Conservation (phyloP, 2,329 filamentous ascomycete species). For the Gyromitra esculenta region DNA sequence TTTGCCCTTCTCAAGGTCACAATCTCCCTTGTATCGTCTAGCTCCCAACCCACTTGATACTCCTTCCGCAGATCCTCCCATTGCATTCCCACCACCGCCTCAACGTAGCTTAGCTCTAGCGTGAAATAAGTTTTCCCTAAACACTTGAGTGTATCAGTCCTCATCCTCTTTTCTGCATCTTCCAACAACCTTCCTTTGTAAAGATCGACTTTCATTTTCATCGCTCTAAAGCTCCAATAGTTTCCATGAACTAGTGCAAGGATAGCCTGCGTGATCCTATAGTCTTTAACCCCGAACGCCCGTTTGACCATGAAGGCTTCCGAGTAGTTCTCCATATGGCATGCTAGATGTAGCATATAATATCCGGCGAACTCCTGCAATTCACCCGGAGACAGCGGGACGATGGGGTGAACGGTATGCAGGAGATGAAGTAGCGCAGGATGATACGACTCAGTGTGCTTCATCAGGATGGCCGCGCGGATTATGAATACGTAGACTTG, state of each 20-base stretch:
- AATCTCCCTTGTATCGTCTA: conserved; percentile 69
- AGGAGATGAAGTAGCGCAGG: conserved; percentile 85
- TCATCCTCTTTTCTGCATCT: conserved; percentile 78
- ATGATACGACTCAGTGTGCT: conserved; percentile 87
- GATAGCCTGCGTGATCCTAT: conserved; percentile 75
- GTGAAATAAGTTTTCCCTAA: conserved; percentile 82
- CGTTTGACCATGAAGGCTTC: conserved; percentile 76
- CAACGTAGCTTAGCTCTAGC: conserved; percentile 74
- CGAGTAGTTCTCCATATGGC: conserved; percentile 77
- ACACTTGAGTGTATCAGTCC: conserved; percentile 83
- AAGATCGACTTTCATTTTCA: conserved; percentile 78
- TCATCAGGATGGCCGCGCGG: conserved; percentile 80
- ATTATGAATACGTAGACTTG: conserved; percentile 92
- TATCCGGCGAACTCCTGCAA: conserved; percentile 82
- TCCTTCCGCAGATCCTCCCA: conserved; percentile 76
- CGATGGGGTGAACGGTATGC: conserved; percentile 72
- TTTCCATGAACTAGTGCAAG: conserved; percentile 80
- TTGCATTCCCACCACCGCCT: conserved; percentile 72
- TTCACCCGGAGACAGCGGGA: conserved; percentile 76
- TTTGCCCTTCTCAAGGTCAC: conserved; percentile 78
- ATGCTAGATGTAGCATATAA: conserved; percentile 86
- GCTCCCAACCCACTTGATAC: conserved; percentile 85
- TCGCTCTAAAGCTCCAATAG: conserved; percentile 79
- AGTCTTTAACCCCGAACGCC: conserved; percentile 70
- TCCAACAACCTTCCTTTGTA: conserved; percentile 82